Evolutionary conservation across 306 rosid species (phyloP), one percentile per base, ranked within the genome.

Genomic region (Pterocarpus macrocarpus): DNA sequence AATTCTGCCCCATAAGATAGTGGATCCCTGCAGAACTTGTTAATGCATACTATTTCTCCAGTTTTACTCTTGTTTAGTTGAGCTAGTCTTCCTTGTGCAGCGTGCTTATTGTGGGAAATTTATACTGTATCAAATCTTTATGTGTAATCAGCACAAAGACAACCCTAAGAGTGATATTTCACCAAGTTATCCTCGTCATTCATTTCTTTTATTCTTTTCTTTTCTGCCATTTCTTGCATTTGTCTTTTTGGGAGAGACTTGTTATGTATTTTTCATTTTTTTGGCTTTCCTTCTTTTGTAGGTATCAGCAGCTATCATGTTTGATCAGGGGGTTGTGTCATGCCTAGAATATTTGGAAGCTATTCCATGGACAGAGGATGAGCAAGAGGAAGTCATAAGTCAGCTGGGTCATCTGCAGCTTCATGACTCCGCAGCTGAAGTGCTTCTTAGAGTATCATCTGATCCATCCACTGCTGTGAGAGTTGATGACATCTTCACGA

Each of bases 231-330:
- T 69, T 62, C 1, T 50, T 71, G 7, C 8, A 44, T 57, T 56
- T 45, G 45, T 32, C 59, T 66, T 66, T 34, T 49, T 9, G 74
- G 33, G 30, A 15, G 65, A 62, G 75, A 64, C 47, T 6, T 11
- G 28, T 28, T 67, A 11, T 61, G 17, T 7, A 44, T 50, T 35
- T 41, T 70, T 76, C n/a, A 35, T 55, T 1, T 36, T 36, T 39
- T 12, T 75, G 28, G 56, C 34, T 41, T 73, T 5, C 67, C 70
- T 76, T 80, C n/a, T 72, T 49, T 64, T 79, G 72, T 78, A 94
- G 98, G 97, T 94, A 15, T 87, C 94, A 62, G 89, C 95, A 64
- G 98, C 97, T 76, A 82, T 94, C 61, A 89, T 87, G 97, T 94
- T 89, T 88, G 97, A 94, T 64, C 86, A 79, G 16, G 98, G 97